phyloP scores from a whole-genome alignment of 1,139 yeast genomes.

The Geotrichum restrictum region DNA sequence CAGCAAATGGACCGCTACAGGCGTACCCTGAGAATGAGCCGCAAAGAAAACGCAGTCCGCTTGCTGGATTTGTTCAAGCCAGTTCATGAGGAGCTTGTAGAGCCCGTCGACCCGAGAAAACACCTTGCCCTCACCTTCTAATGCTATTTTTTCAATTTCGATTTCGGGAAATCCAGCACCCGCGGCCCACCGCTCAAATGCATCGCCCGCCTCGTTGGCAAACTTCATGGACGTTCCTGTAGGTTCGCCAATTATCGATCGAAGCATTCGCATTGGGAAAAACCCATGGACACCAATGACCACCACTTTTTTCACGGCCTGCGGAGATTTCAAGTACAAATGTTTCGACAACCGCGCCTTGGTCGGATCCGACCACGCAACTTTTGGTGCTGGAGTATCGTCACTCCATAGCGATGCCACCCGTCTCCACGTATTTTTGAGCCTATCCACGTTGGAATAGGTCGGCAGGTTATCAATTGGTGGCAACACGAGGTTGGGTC shows the following conservation, averaged over 20 bases:
- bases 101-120: conserved; percentile 80
- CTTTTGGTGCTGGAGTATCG: neutral
- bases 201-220: conserved; percentile 79
- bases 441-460: conserved; percentile 26
- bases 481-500: conserved; percentile 36
- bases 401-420: conserved; percentile 26
- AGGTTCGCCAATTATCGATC: conserved; percentile 87
- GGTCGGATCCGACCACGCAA: conserved; percentile 17
- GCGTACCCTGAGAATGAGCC: conserved; percentile 94
- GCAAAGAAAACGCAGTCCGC: conserved; percentile 88
- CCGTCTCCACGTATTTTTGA: conserved; percentile 27
- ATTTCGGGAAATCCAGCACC: conserved; percentile 52
- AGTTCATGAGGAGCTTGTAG: conserved; percentile 63
- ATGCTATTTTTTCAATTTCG: conserved; percentile 80
- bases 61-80: conserved; percentile 63
- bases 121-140: conserved; percentile 85
- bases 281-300: conserved; percentile 95
- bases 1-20: conserved; percentile 75
- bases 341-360: conserved; percentile 22
- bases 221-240: conserved; percentile 87
- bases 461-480: conserved; percentile 31
- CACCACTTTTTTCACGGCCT: conserved; percentile 48
- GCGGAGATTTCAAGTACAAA: conserved; percentile 25
- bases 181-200: conserved; percentile 68
- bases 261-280: conserved; percentile 78